Base-by-base conservation (phyloP, 2,329 filamentous ascomycete species). In the Ophiocordyceps sinensis region DNA sequence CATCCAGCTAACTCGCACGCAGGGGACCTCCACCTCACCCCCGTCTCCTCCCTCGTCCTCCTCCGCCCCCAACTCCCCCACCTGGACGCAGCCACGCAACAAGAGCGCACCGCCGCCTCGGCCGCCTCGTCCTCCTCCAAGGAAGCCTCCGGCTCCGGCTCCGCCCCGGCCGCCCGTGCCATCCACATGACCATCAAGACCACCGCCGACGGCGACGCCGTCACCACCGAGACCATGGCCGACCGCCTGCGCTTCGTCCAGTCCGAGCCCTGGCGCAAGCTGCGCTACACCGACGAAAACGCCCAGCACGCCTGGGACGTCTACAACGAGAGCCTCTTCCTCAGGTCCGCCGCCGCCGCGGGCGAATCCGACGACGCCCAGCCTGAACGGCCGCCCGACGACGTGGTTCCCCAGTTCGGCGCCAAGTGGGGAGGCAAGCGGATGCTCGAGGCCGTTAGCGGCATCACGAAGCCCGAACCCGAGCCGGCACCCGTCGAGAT, bases 61-160 rank as follows among this genome's bases (percentile, higher is more conserved):
- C 77, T 98, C 54, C 83, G 88, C 4, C 87, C 91, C 0, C 85
- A 95, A 54, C 82, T 94, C 45, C 86, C 94, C 62, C 87, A 96
- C 63, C 71, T 96, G 50, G 91, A 96, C 62, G 89, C 91, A 4
- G 64, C 78, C 37, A 70, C 80, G 37, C 86, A 95, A 52, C 72
- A 85, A 42, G 77, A 82, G 30, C 67, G 68, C 35, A 59, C 61
- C 38, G 61, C 63, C 30, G 53, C 64, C 57, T 53, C 55, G 40
- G 50, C 56, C 14, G 59, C 60, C 57, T 53, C 55, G 40, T 50
- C 56, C 14, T 58, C 60, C 28, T 53, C 62, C 59, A 57, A 59
- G 41, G 59, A 61, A 21, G 49, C 56, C 17, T 49, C 49, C 9
- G 56, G 23, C 23, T 26, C 53, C 5, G 46, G 62, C 51, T 51